phyloP scores from a whole-genome alignment of 148 eudicot species.

The Amaranthus palmeri region DNA sequence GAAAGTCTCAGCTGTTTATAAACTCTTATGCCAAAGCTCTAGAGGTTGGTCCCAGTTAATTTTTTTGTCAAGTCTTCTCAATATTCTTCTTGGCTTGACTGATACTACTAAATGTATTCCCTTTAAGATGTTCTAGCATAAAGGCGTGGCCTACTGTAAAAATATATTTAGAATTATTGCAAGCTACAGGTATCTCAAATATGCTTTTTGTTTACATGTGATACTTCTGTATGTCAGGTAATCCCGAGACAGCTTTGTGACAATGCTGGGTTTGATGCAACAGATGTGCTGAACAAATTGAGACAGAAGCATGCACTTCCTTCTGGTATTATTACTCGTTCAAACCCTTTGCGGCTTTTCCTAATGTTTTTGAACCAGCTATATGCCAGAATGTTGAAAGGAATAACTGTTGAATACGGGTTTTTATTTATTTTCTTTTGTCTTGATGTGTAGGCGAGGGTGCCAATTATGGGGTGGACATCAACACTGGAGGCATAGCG shows the following conservation, averaged over 20 bases:
- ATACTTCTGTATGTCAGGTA: constrained; percentile 42
- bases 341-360: neutral
- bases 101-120: neutral
- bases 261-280: constrained; percentile 99
- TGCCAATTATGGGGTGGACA: constrained; percentile 90
- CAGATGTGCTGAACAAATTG: constrained; percentile 92
- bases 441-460: constrained; percentile 66
- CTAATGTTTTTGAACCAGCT: neutral
- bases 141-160: neutral
- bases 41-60: constrained; percentile 52
- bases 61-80: neutral
- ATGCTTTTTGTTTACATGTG: neutral
- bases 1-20: constrained; percentile 92
- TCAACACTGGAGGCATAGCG: constrained; percentile 89
- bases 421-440: neutral
- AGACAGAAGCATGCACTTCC: constrained; percentile 94
- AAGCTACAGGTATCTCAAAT: neutral
- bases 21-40: constrained; percentile 97
- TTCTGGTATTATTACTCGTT: constrained; percentile 47
- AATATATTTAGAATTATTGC: neutral
- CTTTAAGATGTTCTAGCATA: neutral
- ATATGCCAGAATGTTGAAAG: neutral
- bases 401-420: too few relatives aligned
- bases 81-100: neutral
- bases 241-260: constrained; percentile 97